Conservation (phyloP, 2,329 filamentous ascomycete genomes). For the Verticillium klebahnii region DNA sequence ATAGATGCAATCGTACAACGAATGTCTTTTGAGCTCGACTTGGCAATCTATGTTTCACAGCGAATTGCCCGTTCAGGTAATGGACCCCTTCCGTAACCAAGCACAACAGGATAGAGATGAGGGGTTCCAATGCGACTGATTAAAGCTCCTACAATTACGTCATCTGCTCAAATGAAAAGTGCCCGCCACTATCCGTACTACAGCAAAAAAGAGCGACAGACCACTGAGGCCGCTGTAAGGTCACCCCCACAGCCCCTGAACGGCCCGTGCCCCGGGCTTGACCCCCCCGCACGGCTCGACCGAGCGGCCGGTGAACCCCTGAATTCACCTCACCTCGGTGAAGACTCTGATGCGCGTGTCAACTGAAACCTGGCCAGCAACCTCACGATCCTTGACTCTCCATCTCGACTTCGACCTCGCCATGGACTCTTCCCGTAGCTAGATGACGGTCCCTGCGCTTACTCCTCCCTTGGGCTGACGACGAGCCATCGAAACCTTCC, state of each 20-base stretch:
- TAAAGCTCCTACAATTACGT: no score
- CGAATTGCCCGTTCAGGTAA: no score
- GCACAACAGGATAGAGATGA: no score
- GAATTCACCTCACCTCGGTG: neutral
- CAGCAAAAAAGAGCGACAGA: neutral
- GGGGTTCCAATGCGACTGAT: no score
- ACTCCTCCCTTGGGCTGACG: neutral
- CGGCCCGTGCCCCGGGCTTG: neutral
- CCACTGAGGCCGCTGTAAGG: neutral
- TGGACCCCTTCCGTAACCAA: no score
- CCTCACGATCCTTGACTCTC: neutral
- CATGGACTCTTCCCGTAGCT: neutral
- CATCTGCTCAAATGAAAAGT: no score
- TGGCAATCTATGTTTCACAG: neutral
- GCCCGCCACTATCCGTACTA: neutral
- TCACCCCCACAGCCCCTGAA: neutral
- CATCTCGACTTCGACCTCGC: neutral
- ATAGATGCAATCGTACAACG: neutral
- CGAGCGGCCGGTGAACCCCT: neutral
- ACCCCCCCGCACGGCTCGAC: neutral
- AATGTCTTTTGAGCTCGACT: neutral
- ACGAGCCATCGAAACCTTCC: neutral
- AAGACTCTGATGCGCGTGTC: neutral
- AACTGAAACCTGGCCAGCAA: neutral
- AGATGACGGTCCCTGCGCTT: neutral